Percentiles rank a stretch among this genome's conserved stretches.
phyloP scores from a whole-genome alignment of 2,329 filamentous ascomycete genomes.

The Aspergillus sp. region DNA sequence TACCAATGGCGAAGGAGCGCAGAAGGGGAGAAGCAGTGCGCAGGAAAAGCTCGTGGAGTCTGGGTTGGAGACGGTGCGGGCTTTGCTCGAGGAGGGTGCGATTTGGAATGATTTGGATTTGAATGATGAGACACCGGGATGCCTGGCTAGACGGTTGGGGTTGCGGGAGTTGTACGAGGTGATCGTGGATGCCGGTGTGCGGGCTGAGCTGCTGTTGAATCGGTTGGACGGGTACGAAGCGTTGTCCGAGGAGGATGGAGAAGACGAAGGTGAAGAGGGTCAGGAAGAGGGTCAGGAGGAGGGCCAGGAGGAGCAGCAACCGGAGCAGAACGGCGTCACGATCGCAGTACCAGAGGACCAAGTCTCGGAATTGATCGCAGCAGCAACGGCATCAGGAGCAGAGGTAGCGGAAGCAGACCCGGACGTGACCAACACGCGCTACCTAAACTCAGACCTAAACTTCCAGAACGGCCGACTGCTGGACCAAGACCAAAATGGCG shows the following conservation, averaged over 20 bases:
- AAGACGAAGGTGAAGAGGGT: slow-evolving; percentile 29
- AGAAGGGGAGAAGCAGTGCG: slow-evolving; percentile 21
- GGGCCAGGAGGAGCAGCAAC: slow-evolving; percentile 24
- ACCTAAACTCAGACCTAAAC: slow-evolving; percentile 59
- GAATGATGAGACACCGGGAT: slow-evolving; percentile 84
- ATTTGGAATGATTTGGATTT: slow-evolving; percentile 95
- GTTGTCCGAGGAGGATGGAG: slow-evolving; percentile 47
- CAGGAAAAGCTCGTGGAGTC: slow-evolving; percentile 42
- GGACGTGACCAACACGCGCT: slow-evolving; percentile 56
- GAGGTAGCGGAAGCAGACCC: slow-evolving; percentile 13
- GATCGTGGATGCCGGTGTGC: slow-evolving; percentile 81
- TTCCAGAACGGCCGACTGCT: slow-evolving; percentile 61
- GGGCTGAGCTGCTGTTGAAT: slow-evolving; percentile 79
- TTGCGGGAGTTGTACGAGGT: slow-evolving; percentile 65
- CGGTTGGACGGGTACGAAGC: slow-evolving; percentile 73
- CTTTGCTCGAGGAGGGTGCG: slow-evolving; percentile 77
- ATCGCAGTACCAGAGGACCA: slow-evolving; percentile 16
- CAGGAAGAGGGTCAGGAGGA: slow-evolving; percentile 11
- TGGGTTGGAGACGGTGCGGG: slow-evolving; percentile 59
- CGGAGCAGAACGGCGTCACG: slow-evolving; percentile 10
- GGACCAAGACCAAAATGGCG: slow-evolving; percentile 67
- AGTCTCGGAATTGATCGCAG: slow-evolving; percentile 18
- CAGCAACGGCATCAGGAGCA: slow-evolving; percentile 4
- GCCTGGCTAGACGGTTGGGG: slow-evolving; percentile 64
- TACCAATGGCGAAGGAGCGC: slow-evolving; percentile 15